Evolutionary conservation across 2,329 filamentous ascomycete species (phyloP), one percentile per base, ranked within the genome.

Genomic region (Ustulina deusta): DNA sequence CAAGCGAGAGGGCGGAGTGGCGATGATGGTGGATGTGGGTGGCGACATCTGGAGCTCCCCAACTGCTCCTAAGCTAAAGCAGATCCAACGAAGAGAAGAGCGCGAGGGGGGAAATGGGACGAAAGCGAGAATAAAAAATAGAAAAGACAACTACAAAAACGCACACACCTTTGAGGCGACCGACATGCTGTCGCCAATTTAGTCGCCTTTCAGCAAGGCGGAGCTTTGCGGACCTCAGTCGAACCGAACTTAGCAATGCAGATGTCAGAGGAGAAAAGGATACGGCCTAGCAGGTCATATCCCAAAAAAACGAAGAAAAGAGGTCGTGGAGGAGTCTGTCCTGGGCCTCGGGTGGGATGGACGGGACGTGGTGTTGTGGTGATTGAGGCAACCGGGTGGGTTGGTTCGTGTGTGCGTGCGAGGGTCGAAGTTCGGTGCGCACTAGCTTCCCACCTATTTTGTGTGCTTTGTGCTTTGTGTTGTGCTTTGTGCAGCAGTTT

Each of bases 131-230:
- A 52, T 10, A 22, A 11, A 25, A 34, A 38, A 44, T n/a, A 40
- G 13, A 40, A 13, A 40, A 54, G 42, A 59, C 29, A 10, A 64
- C 29, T 61, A 32, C 34, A 63, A 34, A 32, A 27, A 62, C 55
- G 20, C 25, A 82, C 85, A 70, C 80, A 89, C 86, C 85, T 88
- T 86, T 73, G 84, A 85, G 81, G 83, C 85, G 84, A 88, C 84
- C 83, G 86, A 87, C 86, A 88, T 88, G 79, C 81, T 87, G 86
- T 82, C 85, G 82, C 81, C 81, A 76, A 78, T 81, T 81, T 82
- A 79, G 81, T 84, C 83, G 84, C 85, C 84, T 86, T 82, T 79
- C 77, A 79, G 78, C 77, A 82, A 84, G 82, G 81, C 81, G 81
- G 80, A 77, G 74, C 77, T 78, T 72, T 78, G 63, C 66, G 71